Evolutionary conservation across 495 filamentous ascomycete genomes (phyloP).

Genomic region (Xanthoparmelia taractica): DNA sequence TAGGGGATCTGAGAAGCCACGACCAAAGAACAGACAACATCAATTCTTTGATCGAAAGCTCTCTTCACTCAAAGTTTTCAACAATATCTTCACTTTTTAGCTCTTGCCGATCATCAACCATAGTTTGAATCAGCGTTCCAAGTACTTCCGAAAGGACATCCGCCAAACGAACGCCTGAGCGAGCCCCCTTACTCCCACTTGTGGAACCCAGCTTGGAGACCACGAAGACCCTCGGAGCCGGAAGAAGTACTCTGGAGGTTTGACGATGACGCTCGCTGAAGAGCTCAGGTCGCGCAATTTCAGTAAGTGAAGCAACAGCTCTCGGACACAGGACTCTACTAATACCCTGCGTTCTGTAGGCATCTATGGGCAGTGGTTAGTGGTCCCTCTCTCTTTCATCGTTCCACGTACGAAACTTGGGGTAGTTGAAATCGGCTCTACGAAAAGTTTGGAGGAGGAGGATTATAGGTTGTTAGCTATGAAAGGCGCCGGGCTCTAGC

Average conservation of each 20-base stretch:
- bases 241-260: background rate
- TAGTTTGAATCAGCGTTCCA: background rate
- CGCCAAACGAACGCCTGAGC: background rate
- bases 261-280: constrained; percentile 44
- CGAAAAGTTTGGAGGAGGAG: constrained; percentile 1
- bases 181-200: background rate
- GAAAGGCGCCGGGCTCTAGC: background rate
- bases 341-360: constrained; percentile 47
- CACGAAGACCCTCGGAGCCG: background rate
- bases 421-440: background rate
- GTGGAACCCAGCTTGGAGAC: background rate
- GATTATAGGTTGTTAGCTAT: background rate
- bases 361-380: constrained; percentile 99
- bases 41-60: background rate
- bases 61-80: background rate
- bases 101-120: background rate
- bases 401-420: background rate
- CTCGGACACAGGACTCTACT: constrained; percentile 26
- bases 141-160: background rate
- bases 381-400: constrained; percentile 23
- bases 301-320: constrained; percentile 55
- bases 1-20: constrained; percentile 9
- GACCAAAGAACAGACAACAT: constrained; percentile 8
- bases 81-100: constrained; percentile 4
- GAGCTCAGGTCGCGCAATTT: constrained; percentile 97